Evolutionary conservation across 768 basidiomycete genomes (phyloP).

Genomic region (Agrocybe pediades): DNA sequence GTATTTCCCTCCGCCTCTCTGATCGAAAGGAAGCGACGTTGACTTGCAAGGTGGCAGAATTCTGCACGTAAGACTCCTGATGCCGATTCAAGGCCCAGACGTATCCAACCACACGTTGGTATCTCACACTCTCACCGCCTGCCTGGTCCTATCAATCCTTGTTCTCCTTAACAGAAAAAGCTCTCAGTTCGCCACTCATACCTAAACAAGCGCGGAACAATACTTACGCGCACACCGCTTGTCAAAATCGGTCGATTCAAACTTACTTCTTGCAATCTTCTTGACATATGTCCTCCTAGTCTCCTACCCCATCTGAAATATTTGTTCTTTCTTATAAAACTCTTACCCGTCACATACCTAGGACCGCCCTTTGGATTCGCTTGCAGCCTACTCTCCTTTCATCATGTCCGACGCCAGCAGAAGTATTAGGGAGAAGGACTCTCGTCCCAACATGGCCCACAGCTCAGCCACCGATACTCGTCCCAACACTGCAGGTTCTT

Average conservation of each 20-base stretch:
- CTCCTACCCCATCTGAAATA: constrained; percentile 7
- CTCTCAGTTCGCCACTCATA: neutral
- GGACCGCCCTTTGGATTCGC: constrained; percentile 5
- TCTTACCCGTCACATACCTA: constrained; percentile 9
- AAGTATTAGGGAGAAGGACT: constrained; percentile 11
- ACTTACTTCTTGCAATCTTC: constrained; percentile 6
- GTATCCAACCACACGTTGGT: constrained; percentile 13
- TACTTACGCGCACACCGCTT: constrained; percentile 10
- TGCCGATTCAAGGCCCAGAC: constrained; percentile 14
- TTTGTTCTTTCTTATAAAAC: constrained; percentile 14
- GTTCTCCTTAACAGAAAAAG: constrained; percentile 5
- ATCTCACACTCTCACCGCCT: constrained; percentile 12
- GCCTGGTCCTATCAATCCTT: constrained; percentile 10
- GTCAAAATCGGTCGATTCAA: constrained; percentile 6
- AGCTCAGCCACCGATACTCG: constrained; percentile 16
- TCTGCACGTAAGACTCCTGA: constrained; percentile 17
- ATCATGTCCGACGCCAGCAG: constrained; percentile 24
- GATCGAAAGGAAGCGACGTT: constrained; percentile 15
- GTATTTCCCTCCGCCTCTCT: constrained; percentile 12
- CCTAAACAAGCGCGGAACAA: constrained; percentile 10
- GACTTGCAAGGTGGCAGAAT: neutral
- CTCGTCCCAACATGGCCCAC: constrained; percentile 4
- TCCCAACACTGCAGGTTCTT: constrained; percentile 25
- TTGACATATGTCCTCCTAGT: constrained; percentile 18
- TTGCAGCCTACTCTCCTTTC: constrained; percentile 8